These are phyloP conservation scores for Luzula sylvatica DNA, from an alignment of 176 grass and related monocot genomes.

Conservation along the genomic window DNA sequence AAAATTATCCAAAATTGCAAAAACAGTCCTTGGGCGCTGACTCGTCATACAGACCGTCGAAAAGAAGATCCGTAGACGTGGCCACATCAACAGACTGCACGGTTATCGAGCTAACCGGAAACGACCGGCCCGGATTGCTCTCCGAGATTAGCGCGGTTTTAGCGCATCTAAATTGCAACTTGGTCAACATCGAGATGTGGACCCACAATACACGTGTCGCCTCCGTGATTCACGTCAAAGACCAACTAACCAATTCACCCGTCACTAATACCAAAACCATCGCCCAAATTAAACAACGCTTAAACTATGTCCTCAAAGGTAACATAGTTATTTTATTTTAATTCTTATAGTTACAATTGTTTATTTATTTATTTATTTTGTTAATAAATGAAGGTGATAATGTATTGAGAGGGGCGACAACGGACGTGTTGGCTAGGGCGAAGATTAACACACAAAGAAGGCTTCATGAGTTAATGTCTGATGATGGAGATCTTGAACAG, in stretches of 20 bases:
- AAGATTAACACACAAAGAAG: constrained; percentile 43
- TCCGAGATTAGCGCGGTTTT: constrained; percentile 80
- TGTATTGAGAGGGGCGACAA: constrained; percentile 23
- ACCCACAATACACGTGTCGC: constrained; percentile 71
- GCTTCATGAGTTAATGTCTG: constrained; percentile 70
- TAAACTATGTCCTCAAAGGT: constrained; percentile 45
- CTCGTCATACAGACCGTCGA: constrained; percentile 47
- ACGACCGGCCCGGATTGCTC: constrained; percentile 66
- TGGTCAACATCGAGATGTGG: constrained; percentile 76
- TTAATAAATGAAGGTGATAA: background rate
- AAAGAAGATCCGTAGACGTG: constrained; percentile 48
- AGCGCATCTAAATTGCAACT: constrained; percentile 52
- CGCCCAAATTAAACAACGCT: constrained; percentile 31
- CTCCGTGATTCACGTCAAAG: constrained; percentile 53
- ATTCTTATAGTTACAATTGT: too few species aligned
- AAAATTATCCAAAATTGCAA: constrained; percentile 4
- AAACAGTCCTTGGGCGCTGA: constrained; percentile 59
- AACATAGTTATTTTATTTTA: background rate
- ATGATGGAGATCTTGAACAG: constrained; percentile 37
- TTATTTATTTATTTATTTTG: too few species aligned
- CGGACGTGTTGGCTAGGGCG: constrained; percentile 21
- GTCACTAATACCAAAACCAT: constrained; percentile 32
- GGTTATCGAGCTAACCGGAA: constrained; percentile 62
- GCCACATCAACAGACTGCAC: constrained; percentile 48
- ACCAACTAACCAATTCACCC: constrained; percentile 40